These are phyloP conservation scores for Zygosaccharomyces bisporus DNA, from an alignment of 805 yeast genomes.

Conservation along the genomic window DNA sequence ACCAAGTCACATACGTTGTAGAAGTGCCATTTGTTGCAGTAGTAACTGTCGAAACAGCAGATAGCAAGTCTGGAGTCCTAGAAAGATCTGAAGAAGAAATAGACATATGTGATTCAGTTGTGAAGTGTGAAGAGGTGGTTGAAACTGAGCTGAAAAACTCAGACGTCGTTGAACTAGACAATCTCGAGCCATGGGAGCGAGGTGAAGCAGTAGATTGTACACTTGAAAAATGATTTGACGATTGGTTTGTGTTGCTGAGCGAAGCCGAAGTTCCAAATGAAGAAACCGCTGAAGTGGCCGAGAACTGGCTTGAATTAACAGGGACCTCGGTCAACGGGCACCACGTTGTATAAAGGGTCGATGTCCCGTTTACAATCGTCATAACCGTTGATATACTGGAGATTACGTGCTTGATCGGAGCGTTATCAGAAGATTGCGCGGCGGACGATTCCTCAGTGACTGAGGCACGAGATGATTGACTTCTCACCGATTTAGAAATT, in stretches of 20 bases:
- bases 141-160: neutral
- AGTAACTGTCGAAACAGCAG: constrained; percentile 17
- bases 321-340: constrained; percentile 31
- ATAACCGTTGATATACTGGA: constrained; percentile 19
- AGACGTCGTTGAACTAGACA: neutral
- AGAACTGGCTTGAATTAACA: constrained; percentile 5
- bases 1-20: constrained; percentile 31
- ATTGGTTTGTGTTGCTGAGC: neutral
- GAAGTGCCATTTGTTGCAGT: constrained; percentile 14
- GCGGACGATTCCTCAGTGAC: too few relatives aligned
- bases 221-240: neutral
- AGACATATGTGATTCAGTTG: neutral
- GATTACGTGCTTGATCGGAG: neutral
- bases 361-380: constrained; percentile 24
- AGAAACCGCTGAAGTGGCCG: neutral
- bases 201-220: neutral
- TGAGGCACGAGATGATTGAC: too few relatives aligned
- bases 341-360: constrained; percentile 37
- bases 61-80: constrained; percentile 15
- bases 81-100: constrained; percentile 3
- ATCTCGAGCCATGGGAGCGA: too few relatives aligned
- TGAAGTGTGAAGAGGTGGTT: neutral
- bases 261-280: neutral
- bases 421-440: neutral
- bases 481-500: neutral